Conservation (phyloP, 768 basidiomycete species). For the Dendrothele bispora region DNA sequence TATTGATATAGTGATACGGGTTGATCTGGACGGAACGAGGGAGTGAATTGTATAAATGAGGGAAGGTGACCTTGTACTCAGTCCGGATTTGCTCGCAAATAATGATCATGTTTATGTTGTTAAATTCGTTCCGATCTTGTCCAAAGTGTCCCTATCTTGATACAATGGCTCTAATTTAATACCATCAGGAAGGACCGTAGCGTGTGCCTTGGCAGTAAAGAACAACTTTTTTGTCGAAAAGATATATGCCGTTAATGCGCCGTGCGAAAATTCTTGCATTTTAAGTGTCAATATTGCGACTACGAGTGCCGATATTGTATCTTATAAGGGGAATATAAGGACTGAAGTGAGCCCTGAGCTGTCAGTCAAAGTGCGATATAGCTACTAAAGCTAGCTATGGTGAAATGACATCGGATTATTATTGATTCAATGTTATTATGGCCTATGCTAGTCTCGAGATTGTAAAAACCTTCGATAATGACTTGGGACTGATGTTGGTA, state of each 20-base stretch:
- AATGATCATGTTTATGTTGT: conserved; percentile 99
- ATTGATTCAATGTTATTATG: too few relatives aligned
- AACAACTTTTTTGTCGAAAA: conserved; percentile 98
- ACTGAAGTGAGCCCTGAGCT: too few relatives aligned
- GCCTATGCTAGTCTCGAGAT: too few relatives aligned
- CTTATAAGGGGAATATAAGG: too few relatives aligned
- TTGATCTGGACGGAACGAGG: conserved; percentile 91
- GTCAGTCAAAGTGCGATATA: too few relatives aligned
- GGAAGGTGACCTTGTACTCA: conserved; percentile 99
- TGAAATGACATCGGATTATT: too few relatives aligned
- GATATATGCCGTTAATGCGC: conserved; percentile 84
- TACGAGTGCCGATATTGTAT: too few relatives aligned
- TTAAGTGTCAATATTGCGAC: too few relatives aligned
- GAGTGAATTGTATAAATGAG: conserved; percentile 96
- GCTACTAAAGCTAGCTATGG: too few relatives aligned
- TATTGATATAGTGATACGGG: conserved; percentile 93
- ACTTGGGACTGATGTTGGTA: too few relatives aligned
- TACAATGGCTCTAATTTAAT: conserved; percentile 98
- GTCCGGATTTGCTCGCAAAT: conserved; percentile 98
- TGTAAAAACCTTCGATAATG: too few relatives aligned
- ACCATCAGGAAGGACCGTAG: conserved; percentile 95
- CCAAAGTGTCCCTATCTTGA: conserved; percentile 94
- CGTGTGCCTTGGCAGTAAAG: conserved; percentile 96
- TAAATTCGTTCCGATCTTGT: conserved; percentile 99
- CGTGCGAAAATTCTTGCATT: too few relatives aligned